phyloP scores from a whole-genome alignment of 1,284 basidiomycete species.

The Ustanciosporium gigantosporum region DNA sequence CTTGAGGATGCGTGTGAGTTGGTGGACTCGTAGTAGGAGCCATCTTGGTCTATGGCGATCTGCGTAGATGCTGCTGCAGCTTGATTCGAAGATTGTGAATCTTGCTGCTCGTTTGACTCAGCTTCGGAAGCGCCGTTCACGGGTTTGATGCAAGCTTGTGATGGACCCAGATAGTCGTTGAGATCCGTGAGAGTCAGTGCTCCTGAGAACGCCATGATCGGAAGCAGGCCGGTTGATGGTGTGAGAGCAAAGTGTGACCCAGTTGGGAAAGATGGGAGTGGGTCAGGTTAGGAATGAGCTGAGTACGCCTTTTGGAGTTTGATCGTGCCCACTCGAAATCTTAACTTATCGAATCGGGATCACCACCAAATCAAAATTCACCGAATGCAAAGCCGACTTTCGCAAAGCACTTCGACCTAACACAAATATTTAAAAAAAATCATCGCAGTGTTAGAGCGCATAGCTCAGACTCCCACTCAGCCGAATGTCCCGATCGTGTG shows the following conservation, averaged over 20 bases:
- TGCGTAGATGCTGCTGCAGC: slow-evolving; percentile 69
- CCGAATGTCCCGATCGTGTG: no score
- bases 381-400: no score
- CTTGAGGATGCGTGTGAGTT: background rate
- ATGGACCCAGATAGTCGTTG: slow-evolving; percentile 96
- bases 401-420: no score
- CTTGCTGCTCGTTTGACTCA: background rate
- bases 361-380: no score
- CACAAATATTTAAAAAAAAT: no score
- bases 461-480: no score
- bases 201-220: slow-evolving; percentile 84
- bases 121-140: slow-evolving; percentile 67
- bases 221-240: no score
- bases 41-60: slow-evolving; percentile 80
- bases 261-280: background rate
- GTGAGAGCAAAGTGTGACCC: background rate
- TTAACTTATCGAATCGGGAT: no score
- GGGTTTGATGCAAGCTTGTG: slow-evolving; percentile 97
- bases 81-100: slow-evolving; percentile 50
- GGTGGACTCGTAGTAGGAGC: slow-evolving; percentile 73
- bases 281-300: slow-evolving; percentile 1
- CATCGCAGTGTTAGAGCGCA: no score
- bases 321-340: no score
- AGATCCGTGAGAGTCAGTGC: slow-evolving; percentile 83
- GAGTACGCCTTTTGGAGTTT: no score